These are phyloP conservation scores for Trifolium repens DNA, from an alignment of 306 rosid species.

Conservation along the genomic window DNA sequence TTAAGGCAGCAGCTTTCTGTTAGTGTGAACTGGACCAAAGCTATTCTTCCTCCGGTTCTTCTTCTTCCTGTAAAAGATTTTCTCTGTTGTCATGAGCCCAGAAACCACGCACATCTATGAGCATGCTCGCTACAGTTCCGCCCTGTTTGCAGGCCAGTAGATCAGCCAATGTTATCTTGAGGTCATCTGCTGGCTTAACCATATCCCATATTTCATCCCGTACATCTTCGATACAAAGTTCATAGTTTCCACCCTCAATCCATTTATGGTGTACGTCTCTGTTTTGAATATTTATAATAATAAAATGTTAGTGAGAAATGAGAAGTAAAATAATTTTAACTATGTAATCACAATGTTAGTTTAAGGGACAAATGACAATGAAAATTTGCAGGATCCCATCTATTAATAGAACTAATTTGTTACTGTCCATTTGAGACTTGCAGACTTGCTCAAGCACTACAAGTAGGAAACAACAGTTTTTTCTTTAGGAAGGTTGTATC, in stretches of 20 bases:
- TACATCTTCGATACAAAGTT: constrained; percentile 94
- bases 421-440: constrained; percentile 70
- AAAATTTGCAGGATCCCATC: background rate
- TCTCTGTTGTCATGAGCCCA: constrained; percentile 99
- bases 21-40: constrained; percentile 31
- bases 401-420: constrained; percentile 43
- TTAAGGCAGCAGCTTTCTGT: constrained; percentile 42
- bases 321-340: constrained; percentile 11
- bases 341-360: constrained; percentile 8
- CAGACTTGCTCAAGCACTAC: constrained; percentile 68
- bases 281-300: constrained; percentile 36
- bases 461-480: constrained; percentile 80
- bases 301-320: background rate
- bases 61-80: constrained; percentile 98
- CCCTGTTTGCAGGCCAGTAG: constrained; percentile 93
- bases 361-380: background rate
- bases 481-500: constrained; percentile 87
- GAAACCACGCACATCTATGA: constrained; percentile 96
- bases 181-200: constrained; percentile 91
- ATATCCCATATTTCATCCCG: constrained; percentile 98
- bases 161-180: constrained; percentile 76
- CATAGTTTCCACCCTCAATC: constrained; percentile 99
- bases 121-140: constrained; percentile 99
- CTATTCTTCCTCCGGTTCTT: constrained; percentile 96
- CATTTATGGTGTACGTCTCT: constrained; percentile 98